Conservation (phyloP, 768 basidiomycete species). For the Suillus luteus region DNA sequence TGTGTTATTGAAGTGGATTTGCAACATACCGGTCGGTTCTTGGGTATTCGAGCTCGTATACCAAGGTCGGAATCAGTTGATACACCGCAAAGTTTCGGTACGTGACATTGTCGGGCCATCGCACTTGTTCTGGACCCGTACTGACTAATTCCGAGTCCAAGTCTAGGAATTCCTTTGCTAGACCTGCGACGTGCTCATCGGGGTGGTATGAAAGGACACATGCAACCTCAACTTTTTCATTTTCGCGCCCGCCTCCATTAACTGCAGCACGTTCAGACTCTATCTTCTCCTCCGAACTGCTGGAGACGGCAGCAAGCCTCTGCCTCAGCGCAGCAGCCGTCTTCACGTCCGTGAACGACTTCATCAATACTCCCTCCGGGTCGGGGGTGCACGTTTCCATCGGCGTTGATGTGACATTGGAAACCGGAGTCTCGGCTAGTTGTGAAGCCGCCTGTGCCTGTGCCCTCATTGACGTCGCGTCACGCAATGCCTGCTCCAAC, state of each 20-base stretch:
- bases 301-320: conserved; percentile 47
- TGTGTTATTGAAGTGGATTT: background rate
- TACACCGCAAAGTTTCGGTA: conserved; percentile 83
- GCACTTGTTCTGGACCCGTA: conserved; percentile 62
- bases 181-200: conserved; percentile 56
- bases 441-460: conserved; percentile 23
- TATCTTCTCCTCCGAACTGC: conserved; percentile 7
- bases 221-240: conserved; percentile 27
- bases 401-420: conserved; percentile 26
- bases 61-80: conserved; percentile 86
- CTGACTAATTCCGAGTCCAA: conserved; percentile 76
- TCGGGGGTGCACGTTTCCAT: conserved; percentile 43
- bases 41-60: conserved; percentile 97
- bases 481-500: conserved; percentile 59
- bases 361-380: conserved; percentile 44
- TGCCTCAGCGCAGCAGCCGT: conserved; percentile 57
- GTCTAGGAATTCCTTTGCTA: conserved; percentile 78
- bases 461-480: conserved; percentile 42
- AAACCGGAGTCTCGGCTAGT: conserved; percentile 28
- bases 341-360: conserved; percentile 54
- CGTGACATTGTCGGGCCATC: conserved; percentile 86
- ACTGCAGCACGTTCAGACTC: conserved; percentile 6
- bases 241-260: conserved; percentile 11
- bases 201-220: conserved; percentile 64
- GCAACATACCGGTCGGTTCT: conserved; percentile 72